Conservation (phyloP, 2,329 filamentous ascomycete genomes). For the Pseudonectria foliicola region DNA sequence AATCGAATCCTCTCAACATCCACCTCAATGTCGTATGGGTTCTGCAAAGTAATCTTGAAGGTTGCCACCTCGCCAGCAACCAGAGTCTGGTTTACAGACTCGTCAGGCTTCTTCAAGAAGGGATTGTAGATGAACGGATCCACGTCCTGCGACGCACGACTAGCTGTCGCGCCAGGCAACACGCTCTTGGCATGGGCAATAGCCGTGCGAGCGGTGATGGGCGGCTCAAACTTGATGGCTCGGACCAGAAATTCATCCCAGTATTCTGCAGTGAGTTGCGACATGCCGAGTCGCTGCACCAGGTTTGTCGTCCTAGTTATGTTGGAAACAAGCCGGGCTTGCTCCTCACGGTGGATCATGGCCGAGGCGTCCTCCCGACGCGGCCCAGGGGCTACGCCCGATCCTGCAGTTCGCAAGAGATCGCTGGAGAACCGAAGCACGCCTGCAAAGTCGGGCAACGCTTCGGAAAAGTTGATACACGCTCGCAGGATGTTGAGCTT, state of each 20-base stretch:
- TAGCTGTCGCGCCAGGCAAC: constrained; percentile 42
- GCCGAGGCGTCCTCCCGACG: constrained; percentile 63
- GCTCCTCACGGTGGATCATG: constrained; percentile 71
- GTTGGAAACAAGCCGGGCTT: constrained; percentile 74
- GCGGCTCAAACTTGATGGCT: constrained; percentile 61
- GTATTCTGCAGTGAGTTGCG: constrained; percentile 70
- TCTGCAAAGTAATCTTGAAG: constrained; percentile 82
- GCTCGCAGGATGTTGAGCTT: constrained; percentile 82
- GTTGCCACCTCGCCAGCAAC: constrained; percentile 71
- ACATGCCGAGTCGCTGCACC: constrained; percentile 66
- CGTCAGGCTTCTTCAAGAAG: constrained; percentile 63
- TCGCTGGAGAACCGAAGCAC: constrained; percentile 84
- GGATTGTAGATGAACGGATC: constrained; percentile 96
- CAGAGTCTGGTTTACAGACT: constrained; percentile 58
- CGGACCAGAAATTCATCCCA: constrained; percentile 96
- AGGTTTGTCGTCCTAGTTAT: constrained; percentile 77
- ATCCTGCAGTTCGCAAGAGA: constrained; percentile 73
- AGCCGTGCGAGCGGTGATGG: constrained; percentile 52
- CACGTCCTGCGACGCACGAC: constrained; percentile 50
- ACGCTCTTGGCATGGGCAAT: constrained; percentile 56
- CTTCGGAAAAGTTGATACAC: constrained; percentile 93
- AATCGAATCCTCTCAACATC: constrained; percentile 78
- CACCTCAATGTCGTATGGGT: constrained; percentile 88
- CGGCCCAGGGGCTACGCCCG: constrained; percentile 66
- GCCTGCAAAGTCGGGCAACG: constrained; percentile 82